phyloP scores from a whole-genome alignment of 2,329 filamentous ascomycete genomes.

The Claviceps fusiformis region DNA sequence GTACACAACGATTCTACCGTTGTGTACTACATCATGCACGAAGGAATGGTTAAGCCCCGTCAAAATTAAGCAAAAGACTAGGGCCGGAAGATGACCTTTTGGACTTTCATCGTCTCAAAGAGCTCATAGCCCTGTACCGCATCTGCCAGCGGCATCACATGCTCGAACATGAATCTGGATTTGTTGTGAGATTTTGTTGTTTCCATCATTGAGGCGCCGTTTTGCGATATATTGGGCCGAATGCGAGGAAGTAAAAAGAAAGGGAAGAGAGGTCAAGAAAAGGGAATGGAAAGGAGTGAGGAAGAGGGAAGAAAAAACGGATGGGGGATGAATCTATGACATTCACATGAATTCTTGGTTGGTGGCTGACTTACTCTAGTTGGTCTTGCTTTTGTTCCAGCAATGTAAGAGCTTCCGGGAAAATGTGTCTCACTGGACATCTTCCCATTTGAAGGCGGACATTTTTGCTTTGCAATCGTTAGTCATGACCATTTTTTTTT shows the following conservation, averaged over 20 bases:
- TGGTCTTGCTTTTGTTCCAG: slow-evolving; percentile 53
- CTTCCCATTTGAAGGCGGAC: slow-evolving; percentile 61
- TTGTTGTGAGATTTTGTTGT: not conserved
- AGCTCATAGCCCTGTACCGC: slow-evolving; percentile 56
- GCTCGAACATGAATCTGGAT: slow-evolving; percentile 62
- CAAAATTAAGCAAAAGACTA: slow-evolving; percentile 49
- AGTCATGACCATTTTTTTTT: slow-evolving; percentile 11
- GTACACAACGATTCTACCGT: slow-evolving; percentile 71
- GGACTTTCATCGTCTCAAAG: slow-evolving; percentile 59
- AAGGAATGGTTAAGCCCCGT: slow-evolving; percentile 74
- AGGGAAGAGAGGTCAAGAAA: not conserved
- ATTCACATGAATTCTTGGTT: not conserved
- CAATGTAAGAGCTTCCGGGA: slow-evolving; percentile 49
- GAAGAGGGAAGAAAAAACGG: not conserved
- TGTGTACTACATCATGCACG: slow-evolving; percentile 73
- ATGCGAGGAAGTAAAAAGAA: not conserved
- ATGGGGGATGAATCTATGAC: not conserved
- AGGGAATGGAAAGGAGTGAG: not conserved
- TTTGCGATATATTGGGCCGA: not conserved
- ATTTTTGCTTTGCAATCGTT: slow-evolving; percentile 43
- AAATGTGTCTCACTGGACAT: slow-evolving; percentile 60
- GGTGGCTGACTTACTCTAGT: slow-evolving; percentile 39
- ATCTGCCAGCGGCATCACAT: slow-evolving; percentile 55
- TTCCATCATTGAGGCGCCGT: not conserved
- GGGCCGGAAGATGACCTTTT: slow-evolving; percentile 58